These are phyloP conservation scores for Lasiosphaeriaceae sp. DNA, from an alignment of 495 filamentous ascomycete species.

Conservation along the genomic window DNA sequence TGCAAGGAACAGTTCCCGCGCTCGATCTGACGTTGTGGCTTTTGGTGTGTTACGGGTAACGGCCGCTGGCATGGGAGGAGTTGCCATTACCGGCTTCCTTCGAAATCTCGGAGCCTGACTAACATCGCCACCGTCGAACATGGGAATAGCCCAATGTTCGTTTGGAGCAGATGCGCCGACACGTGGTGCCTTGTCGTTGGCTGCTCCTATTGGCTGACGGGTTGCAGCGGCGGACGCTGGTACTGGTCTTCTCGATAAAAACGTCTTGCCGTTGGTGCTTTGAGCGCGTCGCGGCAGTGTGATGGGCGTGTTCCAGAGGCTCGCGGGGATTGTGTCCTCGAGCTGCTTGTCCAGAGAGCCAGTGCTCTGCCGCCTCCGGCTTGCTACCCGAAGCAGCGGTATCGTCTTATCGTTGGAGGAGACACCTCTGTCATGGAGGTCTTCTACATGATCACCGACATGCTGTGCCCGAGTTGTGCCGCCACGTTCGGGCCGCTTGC, in stretches of 20 bases:
- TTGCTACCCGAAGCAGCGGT: background rate
- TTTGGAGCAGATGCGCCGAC: background rate
- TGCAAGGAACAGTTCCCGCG: constrained; percentile 24
- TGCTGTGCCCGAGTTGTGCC: constrained; percentile 26
- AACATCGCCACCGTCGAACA: background rate
- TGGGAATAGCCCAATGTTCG: background rate
- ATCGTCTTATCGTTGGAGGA: background rate
- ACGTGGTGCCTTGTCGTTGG: background rate
- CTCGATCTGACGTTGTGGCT: constrained; percentile 7
- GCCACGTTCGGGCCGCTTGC: constrained; percentile 41
- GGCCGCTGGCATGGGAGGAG: background rate
- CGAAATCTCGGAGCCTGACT: background rate
- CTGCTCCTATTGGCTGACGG: background rate
- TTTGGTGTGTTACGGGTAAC: background rate
- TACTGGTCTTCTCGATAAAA: background rate
- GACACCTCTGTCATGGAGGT: background rate
- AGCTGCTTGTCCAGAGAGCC: constrained; percentile 3
- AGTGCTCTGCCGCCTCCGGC: background rate
- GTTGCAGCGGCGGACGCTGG: background rate
- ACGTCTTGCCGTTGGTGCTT: constrained; percentile 3
- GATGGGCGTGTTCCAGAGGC: constrained; percentile 19
- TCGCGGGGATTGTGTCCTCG: constrained; percentile 15
- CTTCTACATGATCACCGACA: background rate
- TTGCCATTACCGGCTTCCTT: background rate
- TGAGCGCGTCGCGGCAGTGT: constrained; percentile 14